Evolutionary conservation across 1,139 yeast genomes (phyloP).

Genomic region (Yamadazyma buinensis): DNA sequence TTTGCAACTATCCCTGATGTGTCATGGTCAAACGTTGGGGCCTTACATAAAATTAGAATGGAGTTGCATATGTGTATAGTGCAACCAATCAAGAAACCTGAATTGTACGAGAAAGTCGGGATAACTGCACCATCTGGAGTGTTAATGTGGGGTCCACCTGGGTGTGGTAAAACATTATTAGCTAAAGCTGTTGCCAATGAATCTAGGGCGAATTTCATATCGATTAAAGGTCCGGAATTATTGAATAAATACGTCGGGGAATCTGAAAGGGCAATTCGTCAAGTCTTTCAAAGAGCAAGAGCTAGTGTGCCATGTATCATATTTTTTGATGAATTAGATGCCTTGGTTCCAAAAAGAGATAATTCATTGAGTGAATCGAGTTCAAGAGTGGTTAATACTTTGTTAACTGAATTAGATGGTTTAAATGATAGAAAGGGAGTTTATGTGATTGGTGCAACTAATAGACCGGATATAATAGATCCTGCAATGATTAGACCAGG

Average conservation of each 20-base stretch:
- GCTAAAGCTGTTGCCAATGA: constrained; percentile 99
- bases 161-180: constrained; percentile 93
- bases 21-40: constrained; percentile 94
- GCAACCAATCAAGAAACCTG: constrained; percentile 93
- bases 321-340: constrained; percentile 94
- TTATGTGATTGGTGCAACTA: constrained; percentile 94
- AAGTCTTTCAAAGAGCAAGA: constrained; percentile 89
- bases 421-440: constrained; percentile 89
- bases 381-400: constrained; percentile 89
- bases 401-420: constrained; percentile 92
- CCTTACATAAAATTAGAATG: constrained; percentile 71
- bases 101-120: constrained; percentile 84
- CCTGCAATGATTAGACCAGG: constrained; percentile 99
- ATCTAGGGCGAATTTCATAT: constrained; percentile 90
- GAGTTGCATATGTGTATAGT: constrained; percentile 97
- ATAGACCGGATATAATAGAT: constrained; percentile 97
- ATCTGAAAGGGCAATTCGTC: constrained; percentile 91
- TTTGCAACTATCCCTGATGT: constrained; percentile 99
- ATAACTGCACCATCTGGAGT: constrained; percentile 97
- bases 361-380: constrained; percentile 84
- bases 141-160: constrained; percentile 98
- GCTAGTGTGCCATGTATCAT: constrained; percentile 95
- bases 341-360: constrained; percentile 92
- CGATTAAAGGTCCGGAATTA: constrained; percentile 93
- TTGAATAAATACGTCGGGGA: constrained; percentile 96